Base-by-base conservation (phyloP, 768 basidiomycete genomes). In the Steccherinum ochraceum region DNA sequence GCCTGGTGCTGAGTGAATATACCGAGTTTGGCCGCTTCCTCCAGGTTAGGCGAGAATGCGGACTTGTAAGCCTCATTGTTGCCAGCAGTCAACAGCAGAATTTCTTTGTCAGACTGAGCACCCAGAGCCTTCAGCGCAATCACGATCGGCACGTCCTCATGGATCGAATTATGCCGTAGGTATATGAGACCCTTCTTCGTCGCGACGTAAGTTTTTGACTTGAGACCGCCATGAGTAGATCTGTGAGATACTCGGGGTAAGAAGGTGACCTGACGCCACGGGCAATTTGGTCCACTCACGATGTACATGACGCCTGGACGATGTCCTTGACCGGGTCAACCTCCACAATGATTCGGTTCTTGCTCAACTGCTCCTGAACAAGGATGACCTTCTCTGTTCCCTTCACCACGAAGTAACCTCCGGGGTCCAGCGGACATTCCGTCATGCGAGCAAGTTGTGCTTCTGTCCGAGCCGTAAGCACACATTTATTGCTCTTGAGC, bases 341-440 rank as follows among this genome's bases (percentile, higher is more conserved):
- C 72, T 98, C 96, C 54, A 99, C 96, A 58, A 99, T 97, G 64
- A 99, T 99, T 40, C 96, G 81, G 67, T 99, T 98, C 77, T 98
- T 98, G 77, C 91, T 94, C 62, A 98, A 70, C 70, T 99, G 96
- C 65, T 98, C 96, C 67, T 99, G 96, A 5, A 99, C 95, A 55
- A 99, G 75, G 58, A 99, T 99, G 60, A 99, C 96, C 71, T 98
- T 99, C 70, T 99, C 95, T 40, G 95, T 99, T 30, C 95, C 95
- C 69, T 94, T 97, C 47, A 99, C 96, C 52, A 99, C 87, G 67
- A 99, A 99, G 66, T 98, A 98, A 3, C 96, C 96, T n/a, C 96
- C 96, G 11, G 96, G 95, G 71, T 99, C 96, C 52, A 98, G 76
- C 2, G 96, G 96, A 67, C 96, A 99, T 68, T 99, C 96, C 11